phyloP scores from a whole-genome alignment of 371 early-diverging fungal species.

The Coemansia sp. region DNA sequence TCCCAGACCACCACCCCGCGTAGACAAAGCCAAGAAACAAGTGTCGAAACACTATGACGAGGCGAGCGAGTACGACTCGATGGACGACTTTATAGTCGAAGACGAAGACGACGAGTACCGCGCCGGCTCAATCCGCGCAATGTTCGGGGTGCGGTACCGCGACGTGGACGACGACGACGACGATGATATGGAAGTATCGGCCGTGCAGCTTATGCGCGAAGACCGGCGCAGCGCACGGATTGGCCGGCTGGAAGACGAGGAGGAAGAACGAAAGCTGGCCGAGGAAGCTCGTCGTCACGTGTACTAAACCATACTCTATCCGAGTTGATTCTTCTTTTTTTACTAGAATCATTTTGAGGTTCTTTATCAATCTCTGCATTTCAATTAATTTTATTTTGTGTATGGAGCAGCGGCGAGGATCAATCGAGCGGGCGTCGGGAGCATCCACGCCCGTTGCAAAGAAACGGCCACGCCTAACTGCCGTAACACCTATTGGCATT shows the following conservation, averaged over 20 bases:
- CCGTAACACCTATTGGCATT: constrained; percentile 24
- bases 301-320: not conserved
- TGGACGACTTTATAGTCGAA: constrained; percentile 52
- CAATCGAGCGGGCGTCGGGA: not conserved
- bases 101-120: constrained; percentile 51
- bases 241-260: constrained; percentile 44
- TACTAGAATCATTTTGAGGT: not conserved
- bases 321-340: not conserved
- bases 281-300: constrained; percentile 29
- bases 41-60: constrained; percentile 20
- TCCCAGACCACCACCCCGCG: not conserved
- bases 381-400: not conserved
- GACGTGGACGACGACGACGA: constrained; percentile 49
- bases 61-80: constrained; percentile 50
- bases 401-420: not conserved
- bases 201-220: constrained; percentile 45
- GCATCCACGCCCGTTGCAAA: constrained; percentile 7
- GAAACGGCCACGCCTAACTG: constrained; percentile 27
- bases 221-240: constrained; percentile 40
- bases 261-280: constrained; percentile 34
- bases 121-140: constrained; percentile 45
- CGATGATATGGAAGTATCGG: constrained; percentile 47
- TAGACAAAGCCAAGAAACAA: not conserved
- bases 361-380: not conserved
- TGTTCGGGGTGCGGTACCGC: constrained; percentile 48